Evolutionary conservation across 371 early-diverging fungal species (phyloP), one percentile per base, ranked within the genome.

Genomic region (Syncephalastrum racemosum): DNA sequence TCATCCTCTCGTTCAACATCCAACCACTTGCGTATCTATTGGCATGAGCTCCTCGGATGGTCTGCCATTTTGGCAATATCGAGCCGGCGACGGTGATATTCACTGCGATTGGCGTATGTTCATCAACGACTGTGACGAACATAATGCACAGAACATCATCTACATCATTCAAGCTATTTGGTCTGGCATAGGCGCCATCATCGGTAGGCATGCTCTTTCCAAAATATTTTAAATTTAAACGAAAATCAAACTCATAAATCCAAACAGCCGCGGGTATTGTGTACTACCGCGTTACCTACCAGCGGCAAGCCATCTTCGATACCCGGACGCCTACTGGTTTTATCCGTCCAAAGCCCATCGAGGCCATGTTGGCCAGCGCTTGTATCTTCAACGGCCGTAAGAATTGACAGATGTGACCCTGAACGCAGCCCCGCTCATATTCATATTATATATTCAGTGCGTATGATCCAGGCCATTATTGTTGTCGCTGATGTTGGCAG

Each of bases 51-150:
- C 46, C 48, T 44, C 53, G 12, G 57, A 62, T 14, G 53, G 58
- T 15, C 41, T 19, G 22, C 58, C 57, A 23, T 72, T 67, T 54
- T 75, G 76, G 76, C 24, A 66, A 18, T 14, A 66, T 8, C 72
- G 76, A 42, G 60, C 68, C 44, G 58, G 54, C 14, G 41, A 47
- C 2, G 49, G 66, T n/a, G 23, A 47, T 12, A 70, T 70, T 48
- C 70, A 75, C 46, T 75, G 76, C 46, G 72, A 72, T 54, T 72
- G 72, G 72, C 59, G 72, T 59, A 42, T 72, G 16, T 62, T 57
- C 7, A 52, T 70, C 6, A 45, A 53, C 13, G 62, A 54, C 13
- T 75, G 76, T n/a, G 47, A 46, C 3, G 68, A 71, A 47, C 51
- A 48, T 19, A 16, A 50, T 0, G 39, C 58, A 2, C 58, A 72